Percentiles rank a stretch among this genome's conserved stretches.
phyloP scores from a whole-genome alignment of 2,329 filamentous ascomycete genomes.

The Beauveria asiatica region DNA sequence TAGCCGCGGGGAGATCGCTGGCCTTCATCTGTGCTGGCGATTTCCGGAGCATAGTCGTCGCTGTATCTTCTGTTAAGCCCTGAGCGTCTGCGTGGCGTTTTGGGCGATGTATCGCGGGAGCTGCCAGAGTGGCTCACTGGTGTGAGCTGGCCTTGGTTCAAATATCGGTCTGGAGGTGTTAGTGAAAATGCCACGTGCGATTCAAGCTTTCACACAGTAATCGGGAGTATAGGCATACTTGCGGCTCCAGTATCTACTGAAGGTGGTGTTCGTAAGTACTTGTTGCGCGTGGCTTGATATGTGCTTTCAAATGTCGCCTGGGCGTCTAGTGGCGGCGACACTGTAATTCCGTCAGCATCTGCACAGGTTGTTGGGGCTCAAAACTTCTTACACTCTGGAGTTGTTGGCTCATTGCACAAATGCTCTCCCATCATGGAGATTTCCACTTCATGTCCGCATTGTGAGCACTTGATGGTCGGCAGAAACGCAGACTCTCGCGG shows the following conservation, averaged over 20 bases:
- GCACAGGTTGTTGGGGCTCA: background rate
- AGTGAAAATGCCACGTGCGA: background rate
- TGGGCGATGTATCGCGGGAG: slow-evolving; percentile 55
- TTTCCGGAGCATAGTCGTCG: slow-evolving; percentile 38
- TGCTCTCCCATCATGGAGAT: slow-evolving; percentile 84
- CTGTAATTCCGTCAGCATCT: slow-evolving; percentile 16
- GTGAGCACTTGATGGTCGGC: slow-evolving; percentile 82
- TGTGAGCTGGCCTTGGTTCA: slow-evolving; percentile 50
- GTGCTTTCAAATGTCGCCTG: slow-evolving; percentile 20
- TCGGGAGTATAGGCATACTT: slow-evolving; percentile 31
- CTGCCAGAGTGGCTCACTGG: slow-evolving; percentile 53
- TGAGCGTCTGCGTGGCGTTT: slow-evolving; percentile 41
- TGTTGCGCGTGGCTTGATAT: slow-evolving; percentile 23
- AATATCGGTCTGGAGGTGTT: slow-evolving; percentile 42
- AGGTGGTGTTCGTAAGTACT: slow-evolving; percentile 34
- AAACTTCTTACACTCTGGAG: slow-evolving; percentile 34
- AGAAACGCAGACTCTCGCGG: slow-evolving; percentile 60
- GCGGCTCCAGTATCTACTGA: slow-evolving; percentile 44
- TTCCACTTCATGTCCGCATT: slow-evolving; percentile 67
- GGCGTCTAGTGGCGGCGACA: slow-evolving; percentile 30
- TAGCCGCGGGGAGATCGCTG: slow-evolving; percentile 29
- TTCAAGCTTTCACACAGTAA: background rate
- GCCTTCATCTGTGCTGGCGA: slow-evolving; percentile 33
- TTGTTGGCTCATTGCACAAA: slow-evolving; percentile 48
- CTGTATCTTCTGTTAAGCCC: slow-evolving; percentile 31